Conservation (phyloP, 2,329 filamentous ascomycete genomes). For the Parasarocladium wereldwijsianum region DNA sequence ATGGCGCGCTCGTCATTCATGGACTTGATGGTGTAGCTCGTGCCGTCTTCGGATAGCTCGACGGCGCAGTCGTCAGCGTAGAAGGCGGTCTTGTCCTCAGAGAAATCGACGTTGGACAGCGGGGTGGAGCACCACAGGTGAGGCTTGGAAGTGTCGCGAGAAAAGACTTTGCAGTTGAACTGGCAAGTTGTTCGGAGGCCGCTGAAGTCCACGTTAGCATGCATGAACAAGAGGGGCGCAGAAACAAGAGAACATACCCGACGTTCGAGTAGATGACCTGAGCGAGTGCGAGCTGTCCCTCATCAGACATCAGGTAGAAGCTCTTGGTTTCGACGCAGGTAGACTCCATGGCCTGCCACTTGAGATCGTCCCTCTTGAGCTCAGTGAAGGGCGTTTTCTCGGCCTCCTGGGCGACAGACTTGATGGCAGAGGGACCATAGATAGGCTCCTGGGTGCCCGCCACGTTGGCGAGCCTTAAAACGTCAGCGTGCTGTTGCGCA, state of each 20-base stretch:
- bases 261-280: conserved; percentile 98
- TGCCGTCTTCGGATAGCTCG: conserved; percentile 74
- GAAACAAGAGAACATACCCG: conserved; percentile 42
- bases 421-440: conserved; percentile 81
- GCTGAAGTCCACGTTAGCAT: conserved; percentile 29
- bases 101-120: conserved; percentile 68
- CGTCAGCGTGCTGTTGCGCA: conserved; percentile 7
- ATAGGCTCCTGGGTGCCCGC: conserved; percentile 93
- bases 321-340: conserved; percentile 90
- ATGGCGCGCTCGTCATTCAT: conserved; percentile 66
- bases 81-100: conserved; percentile 68
- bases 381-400: conserved; percentile 69
- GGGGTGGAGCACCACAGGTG: conserved; percentile 75
- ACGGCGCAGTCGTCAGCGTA: conserved; percentile 76
- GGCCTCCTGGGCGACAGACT: conserved; percentile 69
- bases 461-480: conserved; percentile 53
- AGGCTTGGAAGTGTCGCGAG: conserved; percentile 54
- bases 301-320: conserved; percentile 78
- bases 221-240: conserved; percentile 1
- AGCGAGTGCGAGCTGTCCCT: conserved; percentile 59
- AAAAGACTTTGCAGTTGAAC: conserved; percentile 91
- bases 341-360: conserved; percentile 67
- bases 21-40: conserved; percentile 78
- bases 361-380: conserved; percentile 60
- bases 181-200: conserved; percentile 82